Evolutionary conservation across 331 rosid species (phyloP).

Genomic region (Erythrophleum ivorense): DNA sequence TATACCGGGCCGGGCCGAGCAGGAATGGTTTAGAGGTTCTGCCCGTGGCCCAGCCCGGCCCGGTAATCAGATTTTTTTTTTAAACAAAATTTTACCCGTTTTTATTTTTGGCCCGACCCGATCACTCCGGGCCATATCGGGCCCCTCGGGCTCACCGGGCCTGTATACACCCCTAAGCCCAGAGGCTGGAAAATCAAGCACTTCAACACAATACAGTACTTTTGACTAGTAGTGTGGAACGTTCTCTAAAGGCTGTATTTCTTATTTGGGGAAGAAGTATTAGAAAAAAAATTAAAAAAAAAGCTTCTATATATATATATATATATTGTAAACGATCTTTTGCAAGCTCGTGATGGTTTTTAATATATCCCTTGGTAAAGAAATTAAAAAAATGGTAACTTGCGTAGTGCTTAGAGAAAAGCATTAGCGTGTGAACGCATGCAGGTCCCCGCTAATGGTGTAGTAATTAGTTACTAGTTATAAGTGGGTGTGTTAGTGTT

Average conservation of each 20-base stretch:
- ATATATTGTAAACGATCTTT: too few relatives aligned
- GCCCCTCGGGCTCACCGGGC: too few relatives aligned
- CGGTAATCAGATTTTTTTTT: too few relatives aligned
- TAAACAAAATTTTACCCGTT: too few relatives aligned
- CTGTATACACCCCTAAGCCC: too few relatives aligned
- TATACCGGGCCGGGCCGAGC: too few relatives aligned
- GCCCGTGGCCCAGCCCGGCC: too few relatives aligned
- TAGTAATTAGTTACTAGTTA: not conserved
- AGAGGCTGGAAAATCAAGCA: not conserved
- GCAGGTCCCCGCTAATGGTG: not conserved
- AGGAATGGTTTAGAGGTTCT: too few relatives aligned
- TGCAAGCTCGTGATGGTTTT: not conserved
- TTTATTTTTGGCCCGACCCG: too few relatives aligned
- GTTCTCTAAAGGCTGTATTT: not conserved
- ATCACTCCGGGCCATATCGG: too few relatives aligned
- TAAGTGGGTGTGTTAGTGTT: not conserved
- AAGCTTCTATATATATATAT: too few relatives aligned
- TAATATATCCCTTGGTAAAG: not conserved
- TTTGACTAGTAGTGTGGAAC: not conserved
- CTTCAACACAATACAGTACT: not conserved
- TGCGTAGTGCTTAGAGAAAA: not conserved
- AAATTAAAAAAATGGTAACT: not conserved
- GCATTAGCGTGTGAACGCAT: not conserved
- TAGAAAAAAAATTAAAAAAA: not conserved
- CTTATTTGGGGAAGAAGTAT: not conserved